phyloP scores from a whole-genome alignment of 352 stramenopile species.

The Phytophthora uliginosa region DNA sequence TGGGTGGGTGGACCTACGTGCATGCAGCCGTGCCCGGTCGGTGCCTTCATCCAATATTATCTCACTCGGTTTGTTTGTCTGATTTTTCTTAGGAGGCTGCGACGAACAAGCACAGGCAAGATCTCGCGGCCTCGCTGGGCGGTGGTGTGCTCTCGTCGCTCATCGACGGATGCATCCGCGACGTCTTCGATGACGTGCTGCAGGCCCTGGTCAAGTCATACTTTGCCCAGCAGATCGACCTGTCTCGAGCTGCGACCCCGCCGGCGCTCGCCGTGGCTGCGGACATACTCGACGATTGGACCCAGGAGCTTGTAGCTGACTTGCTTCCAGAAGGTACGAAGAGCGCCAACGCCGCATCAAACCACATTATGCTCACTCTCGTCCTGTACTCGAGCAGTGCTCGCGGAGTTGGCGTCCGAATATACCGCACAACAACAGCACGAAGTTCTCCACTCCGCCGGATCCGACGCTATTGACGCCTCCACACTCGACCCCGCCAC shows the following conservation, averaged over 20 bases:
- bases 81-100: slow-evolving; percentile 22
- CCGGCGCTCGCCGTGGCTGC: slow-evolving; percentile 27
- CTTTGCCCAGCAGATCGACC: slow-evolving; percentile 37
- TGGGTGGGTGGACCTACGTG: slow-evolving; percentile 12
- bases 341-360: background rate
- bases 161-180: slow-evolving; percentile 34
- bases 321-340: slow-evolving; percentile 50
- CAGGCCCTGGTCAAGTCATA: slow-evolving; percentile 52
- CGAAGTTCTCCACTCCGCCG: slow-evolving; percentile 14
- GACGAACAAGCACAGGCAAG: slow-evolving; percentile 26
- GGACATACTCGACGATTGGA: slow-evolving; percentile 50
- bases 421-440: slow-evolving; percentile 19
- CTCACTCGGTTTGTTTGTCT: background rate
- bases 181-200: slow-evolving; percentile 48
- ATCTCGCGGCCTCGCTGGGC: slow-evolving; percentile 27
- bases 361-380: slow-evolving; percentile 1
- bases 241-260: slow-evolving; percentile 39
- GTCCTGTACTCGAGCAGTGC: slow-evolving; percentile 24
- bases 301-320: slow-evolving; percentile 41
- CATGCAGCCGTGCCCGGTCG: background rate
- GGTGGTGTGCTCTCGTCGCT: slow-evolving; percentile 20
- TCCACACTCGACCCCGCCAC: background rate
- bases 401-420: slow-evolving; percentile 39
- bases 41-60: slow-evolving; percentile 13
- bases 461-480: slow-evolving; percentile 3